Conservation (phyloP, 495 filamentous ascomycete species). For the Bryoglossum gracile region DNA sequence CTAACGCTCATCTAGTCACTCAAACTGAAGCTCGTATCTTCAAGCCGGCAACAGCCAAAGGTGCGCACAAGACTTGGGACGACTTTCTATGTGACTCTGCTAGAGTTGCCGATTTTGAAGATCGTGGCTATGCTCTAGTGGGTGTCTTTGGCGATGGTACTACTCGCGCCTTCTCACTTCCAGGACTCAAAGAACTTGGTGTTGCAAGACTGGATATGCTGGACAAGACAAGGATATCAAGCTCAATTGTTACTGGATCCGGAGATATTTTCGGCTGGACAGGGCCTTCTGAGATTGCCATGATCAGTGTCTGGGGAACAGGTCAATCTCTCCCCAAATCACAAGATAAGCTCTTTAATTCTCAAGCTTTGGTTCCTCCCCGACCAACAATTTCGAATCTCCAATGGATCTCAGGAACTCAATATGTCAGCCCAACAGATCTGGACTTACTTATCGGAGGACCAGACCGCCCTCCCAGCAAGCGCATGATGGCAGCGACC, state of each 20-base stretch:
- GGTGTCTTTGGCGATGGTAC: constrained; percentile 76
- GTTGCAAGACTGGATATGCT: constrained; percentile 53
- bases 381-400: constrained; percentile 93
- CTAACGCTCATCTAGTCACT: constrained; percentile 46
- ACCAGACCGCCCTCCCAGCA: constrained; percentile 74
- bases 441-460: constrained; percentile 90
- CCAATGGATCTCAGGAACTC: constrained; percentile 94
- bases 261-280: constrained; percentile 83
- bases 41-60: constrained; percentile 75
- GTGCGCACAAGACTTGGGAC: constrained; percentile 83
- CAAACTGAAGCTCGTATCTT: constrained; percentile 72
- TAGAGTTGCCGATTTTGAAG: constrained; percentile 60
- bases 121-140: constrained; percentile 68
- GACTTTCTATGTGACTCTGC: constrained; percentile 73
- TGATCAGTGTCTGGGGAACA: constrained; percentile 74
- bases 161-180: constrained; percentile 74
- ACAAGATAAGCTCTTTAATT: constrained; percentile 71
- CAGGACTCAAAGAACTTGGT: constrained; percentile 80
- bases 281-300: constrained; percentile 76
- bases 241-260: constrained; percentile 60
- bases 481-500: constrained; percentile 53
- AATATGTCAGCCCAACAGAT: constrained; percentile 82
- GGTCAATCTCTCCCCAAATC: constrained; percentile 47
- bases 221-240: constrained; percentile 62
- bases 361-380: constrained; percentile 59